Conservation (phyloP, 768 basidiomycete genomes). For the Pleurotus cornucopiae region DNA sequence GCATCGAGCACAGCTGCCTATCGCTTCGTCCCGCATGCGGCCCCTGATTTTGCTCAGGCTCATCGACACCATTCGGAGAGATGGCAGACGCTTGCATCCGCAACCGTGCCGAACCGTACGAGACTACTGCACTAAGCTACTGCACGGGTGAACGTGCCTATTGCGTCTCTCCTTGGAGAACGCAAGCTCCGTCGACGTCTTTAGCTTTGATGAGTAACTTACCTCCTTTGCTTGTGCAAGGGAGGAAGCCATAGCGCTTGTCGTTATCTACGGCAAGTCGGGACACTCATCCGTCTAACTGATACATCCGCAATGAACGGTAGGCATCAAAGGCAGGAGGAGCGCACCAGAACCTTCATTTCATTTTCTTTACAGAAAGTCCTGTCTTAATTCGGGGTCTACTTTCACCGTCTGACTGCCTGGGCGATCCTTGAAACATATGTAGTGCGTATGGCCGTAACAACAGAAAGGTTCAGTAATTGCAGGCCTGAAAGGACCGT, state of each 20-base stretch:
- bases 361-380: constrained; percentile 2
- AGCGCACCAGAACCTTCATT: not conserved
- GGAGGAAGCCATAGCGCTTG: too few relatives aligned
- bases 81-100: not conserved
- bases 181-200: too few relatives aligned
- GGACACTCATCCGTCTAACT: not conserved
- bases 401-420: not conserved
- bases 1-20: too few relatives aligned
- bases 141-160: not conserved
- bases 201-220: not conserved
- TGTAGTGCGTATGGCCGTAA: not conserved
- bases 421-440: not conserved
- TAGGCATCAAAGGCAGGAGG: not conserved
- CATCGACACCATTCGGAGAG: not conserved
- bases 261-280: not conserved
- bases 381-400: not conserved
- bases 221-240: not conserved
- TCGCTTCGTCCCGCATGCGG: not conserved
- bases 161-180: not conserved
- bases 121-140: not conserved
- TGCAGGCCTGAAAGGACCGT: constrained; percentile 3
- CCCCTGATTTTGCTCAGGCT: not conserved
- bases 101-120: too few relatives aligned
- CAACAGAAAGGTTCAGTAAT: not conserved
- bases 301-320: not conserved